Percentiles rank a stretch among this genome's conserved stretches.
These are phyloP conservation scores for Chlorella variabilis DNA, from an alignment of 163 green algal genomes.

Conservation along the genomic window DNA sequence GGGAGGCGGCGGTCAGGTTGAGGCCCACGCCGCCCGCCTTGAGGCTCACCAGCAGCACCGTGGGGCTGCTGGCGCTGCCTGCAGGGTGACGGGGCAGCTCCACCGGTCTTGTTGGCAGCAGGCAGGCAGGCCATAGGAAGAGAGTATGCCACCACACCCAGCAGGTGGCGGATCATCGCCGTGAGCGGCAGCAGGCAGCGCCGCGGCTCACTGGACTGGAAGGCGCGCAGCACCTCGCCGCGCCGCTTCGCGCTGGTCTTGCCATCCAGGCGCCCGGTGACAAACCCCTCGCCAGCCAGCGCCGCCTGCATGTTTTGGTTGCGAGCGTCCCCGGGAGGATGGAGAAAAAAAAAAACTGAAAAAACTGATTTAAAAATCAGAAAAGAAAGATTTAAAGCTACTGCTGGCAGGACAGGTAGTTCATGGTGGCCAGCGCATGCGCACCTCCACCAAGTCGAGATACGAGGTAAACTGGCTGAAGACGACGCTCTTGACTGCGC, in stretches of 20 bases:
- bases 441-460: background rate
- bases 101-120: background rate
- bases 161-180: too few species aligned
- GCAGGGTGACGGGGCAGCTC: background rate
- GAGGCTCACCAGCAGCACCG: conserved; percentile 52
- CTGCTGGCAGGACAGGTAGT: too few species aligned
- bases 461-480: conserved; percentile 62
- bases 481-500: conserved; percentile 55
- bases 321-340: too few species aligned
- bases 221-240: conserved; percentile 38
- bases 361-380: too few species aligned
- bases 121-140: background rate
- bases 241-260: conserved; percentile 41
- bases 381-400: too few species aligned
- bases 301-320: conserved; percentile 29
- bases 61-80: conserved; percentile 5
- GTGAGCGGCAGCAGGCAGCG: background rate
- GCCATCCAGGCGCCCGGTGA: conserved; percentile 61
- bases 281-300: conserved; percentile 45
- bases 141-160: background rate
- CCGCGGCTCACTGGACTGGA: conserved; percentile 7
- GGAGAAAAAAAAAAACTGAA: too few species aligned
- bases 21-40: conserved; percentile 79
- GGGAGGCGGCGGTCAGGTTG: conserved; percentile 68
- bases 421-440: background rate